phyloP scores from a whole-genome alignment of 148 eudicot genomes.

The Hydrangea macrophylla region DNA sequence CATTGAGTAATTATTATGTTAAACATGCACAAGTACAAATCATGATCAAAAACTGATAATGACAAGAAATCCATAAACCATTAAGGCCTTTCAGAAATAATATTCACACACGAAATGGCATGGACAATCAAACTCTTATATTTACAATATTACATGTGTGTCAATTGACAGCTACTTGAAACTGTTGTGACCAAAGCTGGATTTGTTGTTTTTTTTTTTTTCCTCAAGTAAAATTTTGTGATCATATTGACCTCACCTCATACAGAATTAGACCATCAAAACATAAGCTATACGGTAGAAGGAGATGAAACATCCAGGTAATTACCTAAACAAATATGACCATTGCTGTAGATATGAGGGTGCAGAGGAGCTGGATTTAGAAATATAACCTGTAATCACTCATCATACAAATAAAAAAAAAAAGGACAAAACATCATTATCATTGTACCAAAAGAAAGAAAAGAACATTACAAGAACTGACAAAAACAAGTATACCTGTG shows the following conservation, averaged over 20 bases:
- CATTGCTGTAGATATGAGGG: conserved; percentile 59
- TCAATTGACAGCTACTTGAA: too few relatives aligned
- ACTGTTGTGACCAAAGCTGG: too few relatives aligned
- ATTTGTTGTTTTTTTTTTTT: too few relatives aligned
- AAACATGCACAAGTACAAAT: too few relatives aligned
- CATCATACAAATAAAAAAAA: not conserved
- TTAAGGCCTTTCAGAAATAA: too few relatives aligned
- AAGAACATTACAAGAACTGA: not conserved
- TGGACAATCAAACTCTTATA: not conserved
- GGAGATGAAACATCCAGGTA: not conserved
- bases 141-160: not conserved
- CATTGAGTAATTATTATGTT: too few relatives aligned
- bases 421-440: not conserved
- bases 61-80: too few relatives aligned
- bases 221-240: too few relatives aligned
- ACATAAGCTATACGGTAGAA: too few relatives aligned
- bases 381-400: conserved; percentile 46
- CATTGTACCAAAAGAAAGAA: not conserved
- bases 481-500: conserved; percentile 36
- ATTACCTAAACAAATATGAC: conserved; percentile 65
- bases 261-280: not conserved
- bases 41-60: too few relatives aligned
- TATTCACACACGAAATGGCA: too few relatives aligned
- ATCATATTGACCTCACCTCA: not conserved
- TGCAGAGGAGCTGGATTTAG: conserved; percentile 48